Percentiles rank a stretch among this genome's conserved stretches.
These are phyloP conservation scores for Eimeria mitis DNA, from an alignment of 169 alveolate species.

Conservation along the genomic window DNA sequence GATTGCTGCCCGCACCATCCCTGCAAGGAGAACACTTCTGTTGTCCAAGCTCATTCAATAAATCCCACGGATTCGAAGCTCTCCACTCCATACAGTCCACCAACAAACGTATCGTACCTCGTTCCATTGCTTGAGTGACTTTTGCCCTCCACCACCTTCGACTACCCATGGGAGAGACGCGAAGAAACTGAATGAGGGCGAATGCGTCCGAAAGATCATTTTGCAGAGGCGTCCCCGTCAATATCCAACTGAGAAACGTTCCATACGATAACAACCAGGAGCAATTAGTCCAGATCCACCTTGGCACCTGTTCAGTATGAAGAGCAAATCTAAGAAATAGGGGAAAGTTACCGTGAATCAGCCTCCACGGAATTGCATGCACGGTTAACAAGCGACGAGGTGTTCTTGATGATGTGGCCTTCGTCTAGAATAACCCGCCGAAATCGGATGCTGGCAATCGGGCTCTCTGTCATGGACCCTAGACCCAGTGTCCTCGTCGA, in stretches of 20 bases:
- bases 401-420: slow-evolving; percentile 94
- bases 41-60: background rate
- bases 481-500: slow-evolving; percentile 33
- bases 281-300: background rate
- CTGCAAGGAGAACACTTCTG: slow-evolving; percentile 30
- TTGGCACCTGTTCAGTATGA: background rate
- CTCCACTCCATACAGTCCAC: background rate
- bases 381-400: slow-evolving; percentile 88
- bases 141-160: slow-evolving; percentile 89
- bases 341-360: slow-evolving; percentile 81
- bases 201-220: slow-evolving; percentile 94
- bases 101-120: slow-evolving; percentile 30
- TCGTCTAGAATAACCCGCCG: slow-evolving; percentile 94
- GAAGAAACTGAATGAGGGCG: slow-evolving; percentile 92
- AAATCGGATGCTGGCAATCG: slow-evolving; percentile 90
- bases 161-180: slow-evolving; percentile 92
- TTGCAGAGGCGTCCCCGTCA: slow-evolving; percentile 98
- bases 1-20: slow-evolving; percentile 85
- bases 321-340: background rate
- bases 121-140: slow-evolving; percentile 85
- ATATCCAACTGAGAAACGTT: slow-evolving; percentile 88
- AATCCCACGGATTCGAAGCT: background rate
- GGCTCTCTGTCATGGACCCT: slow-evolving; percentile 25
- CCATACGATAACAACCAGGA: background rate
- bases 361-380: slow-evolving; percentile 92